Percentiles rank a stretch among this genome's conserved stretches.
phyloP scores from a whole-genome alignment of 805 yeast genomes.

The Metschnikowia cerradonensis region DNA sequence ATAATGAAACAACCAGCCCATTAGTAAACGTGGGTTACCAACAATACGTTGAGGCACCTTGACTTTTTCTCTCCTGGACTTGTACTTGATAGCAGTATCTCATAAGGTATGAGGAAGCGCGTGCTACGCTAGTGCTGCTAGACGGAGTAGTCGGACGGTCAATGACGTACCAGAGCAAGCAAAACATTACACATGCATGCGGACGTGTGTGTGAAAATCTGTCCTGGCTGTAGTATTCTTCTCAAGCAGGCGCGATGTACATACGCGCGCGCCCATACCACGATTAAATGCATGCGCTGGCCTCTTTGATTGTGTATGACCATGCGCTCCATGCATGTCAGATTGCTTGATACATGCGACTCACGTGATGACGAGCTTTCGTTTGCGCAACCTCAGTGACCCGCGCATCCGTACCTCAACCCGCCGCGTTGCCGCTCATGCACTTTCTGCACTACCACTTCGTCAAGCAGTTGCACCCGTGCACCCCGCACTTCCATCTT shows the following conservation, averaged over 20 bases:
- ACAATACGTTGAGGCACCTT: neutral
- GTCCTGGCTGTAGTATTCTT: conserved; percentile 6
- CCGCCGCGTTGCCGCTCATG: neutral
- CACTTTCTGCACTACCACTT: neutral
- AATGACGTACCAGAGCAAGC: conserved; percentile 5
- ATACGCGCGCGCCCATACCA: conserved; percentile 1
- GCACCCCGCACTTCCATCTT: neutral
- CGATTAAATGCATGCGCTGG: conserved; percentile 3
- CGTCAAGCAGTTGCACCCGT: neutral
- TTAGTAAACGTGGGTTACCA: neutral
- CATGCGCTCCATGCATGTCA: conserved; percentile 6
- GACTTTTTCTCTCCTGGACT: neutral
- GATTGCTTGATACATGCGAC: conserved; percentile 3
- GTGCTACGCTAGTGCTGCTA: neutral
- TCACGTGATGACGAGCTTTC: conserved; percentile 1
- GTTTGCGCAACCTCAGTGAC: conserved; percentile 1
- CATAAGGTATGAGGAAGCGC: neutral
- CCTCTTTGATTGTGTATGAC: conserved; percentile 3
- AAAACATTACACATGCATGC: conserved; percentile 3
- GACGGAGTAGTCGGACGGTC: neutral
- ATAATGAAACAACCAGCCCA: neutral
- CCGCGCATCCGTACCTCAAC: conserved; percentile 4
- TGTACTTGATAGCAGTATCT: neutral
- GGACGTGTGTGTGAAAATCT: conserved; percentile 5
- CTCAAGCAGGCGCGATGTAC: conserved; percentile 4